phyloP scores from a whole-genome alignment of 1,139 yeast genomes.

The Saccharomycopsis hybrid region DNA sequence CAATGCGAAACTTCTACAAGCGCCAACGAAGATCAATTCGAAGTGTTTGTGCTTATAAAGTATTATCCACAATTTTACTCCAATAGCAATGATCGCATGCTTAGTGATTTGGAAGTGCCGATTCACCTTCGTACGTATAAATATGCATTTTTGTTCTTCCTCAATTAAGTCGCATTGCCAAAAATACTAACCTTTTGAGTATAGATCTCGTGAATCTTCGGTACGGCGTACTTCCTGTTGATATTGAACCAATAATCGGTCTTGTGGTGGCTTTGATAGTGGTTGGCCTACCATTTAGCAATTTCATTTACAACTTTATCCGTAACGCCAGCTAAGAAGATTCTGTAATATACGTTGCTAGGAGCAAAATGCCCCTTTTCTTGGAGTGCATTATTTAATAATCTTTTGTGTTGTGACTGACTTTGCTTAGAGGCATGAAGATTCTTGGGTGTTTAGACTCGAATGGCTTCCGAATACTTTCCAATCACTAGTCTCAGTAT shows the following conservation, averaged over 20 bases:
- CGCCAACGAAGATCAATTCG: background rate
- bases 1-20: background rate
- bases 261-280: conserved; percentile 7
- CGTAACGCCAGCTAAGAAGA: background rate
- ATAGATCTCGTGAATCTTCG: conserved; percentile 1
- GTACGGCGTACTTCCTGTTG: conserved; percentile 15
- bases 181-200: no score
- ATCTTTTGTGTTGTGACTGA: no score
- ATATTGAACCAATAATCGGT: conserved; percentile 11
- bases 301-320: conserved; percentile 5
- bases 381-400: no score
- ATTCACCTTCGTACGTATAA: conserved; percentile 10
- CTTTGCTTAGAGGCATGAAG: background rate
- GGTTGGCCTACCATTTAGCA: conserved; percentile 8
- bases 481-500: no score
- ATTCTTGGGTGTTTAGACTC: no score
- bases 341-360: no score
- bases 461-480: no score
- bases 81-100: conserved; percentile 4
- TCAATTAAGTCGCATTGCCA: no score
- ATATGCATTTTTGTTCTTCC: no score
- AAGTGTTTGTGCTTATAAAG: conserved; percentile 5
- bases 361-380: no score
- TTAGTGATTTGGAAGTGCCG: conserved; percentile 15
- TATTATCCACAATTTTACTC: conserved; percentile 16